Evolutionary conservation across 176 grass and related monocot species (phyloP), one percentile per base, ranked within the genome.

Genomic region (Musa acuminata): DNA sequence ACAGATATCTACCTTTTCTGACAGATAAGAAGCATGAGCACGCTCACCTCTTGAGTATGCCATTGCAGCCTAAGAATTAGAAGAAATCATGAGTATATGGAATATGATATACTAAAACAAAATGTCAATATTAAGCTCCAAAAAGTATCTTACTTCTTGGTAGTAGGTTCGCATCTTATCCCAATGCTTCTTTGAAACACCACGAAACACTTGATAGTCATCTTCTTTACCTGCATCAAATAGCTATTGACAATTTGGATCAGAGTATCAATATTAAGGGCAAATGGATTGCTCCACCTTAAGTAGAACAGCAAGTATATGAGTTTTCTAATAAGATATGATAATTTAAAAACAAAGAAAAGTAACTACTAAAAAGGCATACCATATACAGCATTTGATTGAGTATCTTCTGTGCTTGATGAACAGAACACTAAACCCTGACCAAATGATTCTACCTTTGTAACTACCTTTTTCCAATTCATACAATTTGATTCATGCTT

Each of bases 31-130:
- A 27, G 95, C 95, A 91, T 89, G 84, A 82, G 86, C 83, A 43
- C 80, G 87, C 23, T 93, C 83, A 80, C 95, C 95, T 74, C 72
- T 99, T 24, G 90, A 89, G 81, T 94, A 99, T 69, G 86, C 95
- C 16, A 77, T 1, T 35, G 88, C 86, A 83, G 95, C 95, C 95
- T 99, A 82, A 49, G 76, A 62, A 67, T 52, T 17, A 77, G n/a
- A 88, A 76, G 13, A 87, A 82, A 62, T 73, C 16, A 49, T 49
- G n/a, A n/a, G 68, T 60, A 62, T 79, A 87, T 80, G 72, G 60
- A 82, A 78, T 2, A 63, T 11, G 6, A 76, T 0, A 17, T 17
- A 19, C 22, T 26, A 20, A 55, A 74, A 51, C 13, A 21, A 20
- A 8, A 50, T 20, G 20, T 70, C 49, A 20, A 50, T 70, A 14